Evolutionary conservation across 1,284 basidiomycete species (phyloP), one percentile per base, ranked within the genome.

Genomic region (Stygiomarasmius scandens): DNA sequence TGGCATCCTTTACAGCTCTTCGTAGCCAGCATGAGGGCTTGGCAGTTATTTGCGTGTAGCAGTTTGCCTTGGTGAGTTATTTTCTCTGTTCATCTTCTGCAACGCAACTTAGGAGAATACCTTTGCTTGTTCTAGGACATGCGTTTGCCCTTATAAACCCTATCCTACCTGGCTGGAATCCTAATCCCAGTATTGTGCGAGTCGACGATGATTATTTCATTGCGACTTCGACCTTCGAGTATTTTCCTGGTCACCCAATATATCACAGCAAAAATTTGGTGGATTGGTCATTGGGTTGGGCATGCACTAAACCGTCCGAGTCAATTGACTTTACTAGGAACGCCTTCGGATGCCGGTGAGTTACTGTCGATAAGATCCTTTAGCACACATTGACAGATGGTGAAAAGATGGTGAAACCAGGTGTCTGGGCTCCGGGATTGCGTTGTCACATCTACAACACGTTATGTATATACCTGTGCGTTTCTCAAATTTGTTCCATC

Each of bases 91-190:
- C n/a, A n/a, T n/a, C n/a, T n/a, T n/a, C n/a, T n/a, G n/a, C n/a
- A n/a, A n/a, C n/a, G n/a, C n/a, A n/a, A n/a, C n/a, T n/a, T n/a
- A n/a, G n/a, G n/a, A n/a, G n/a, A n/a, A n/a, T n/a, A n/a, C n/a
- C n/a, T n/a, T n/a, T n/a, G n/a, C n/a, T n/a, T 41, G 11, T 16
- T 41, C 8, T 41, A 41, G 38, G 16, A 19, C 11, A 19, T 8
- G n/a, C 32, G 8, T 29, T 57, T 8, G 63, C 64, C 12, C 61
- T 71, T 16, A 55, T 68, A 34, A 74, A 75, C 45, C 74, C 74
- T 5, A 74, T 77, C 23, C 62, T 75, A 6, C 71, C 72, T 11
- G 73, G 75, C 29, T 75, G 71, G 72, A 77, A 76, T 52, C 72
- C 74, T 10, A 74, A 76, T 61, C 75, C 75, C 2, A 69, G 66